phyloP scores from a whole-genome alignment of 345 rosid species.

The Citrus sp. region DNA sequence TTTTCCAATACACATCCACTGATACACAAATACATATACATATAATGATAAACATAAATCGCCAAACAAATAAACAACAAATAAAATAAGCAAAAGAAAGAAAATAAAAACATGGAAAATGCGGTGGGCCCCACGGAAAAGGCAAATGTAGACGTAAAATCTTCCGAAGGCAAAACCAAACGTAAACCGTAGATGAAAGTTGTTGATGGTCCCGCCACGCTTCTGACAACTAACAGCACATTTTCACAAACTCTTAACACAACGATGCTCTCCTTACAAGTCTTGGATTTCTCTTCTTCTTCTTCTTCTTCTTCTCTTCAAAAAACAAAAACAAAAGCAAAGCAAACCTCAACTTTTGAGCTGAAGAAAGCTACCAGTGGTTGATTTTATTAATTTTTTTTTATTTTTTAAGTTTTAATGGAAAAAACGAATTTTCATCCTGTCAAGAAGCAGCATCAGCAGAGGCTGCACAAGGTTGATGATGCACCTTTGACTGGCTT shows the following conservation, averaged over 20 bases:
- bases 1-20: no score
- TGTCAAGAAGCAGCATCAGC: neutral
- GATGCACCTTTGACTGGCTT: slow-evolving; percentile 56
- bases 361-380: neutral
- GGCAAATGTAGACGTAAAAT: slow-evolving; percentile 21
- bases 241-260: neutral
- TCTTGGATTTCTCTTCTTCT: neutral
- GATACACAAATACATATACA: no score
- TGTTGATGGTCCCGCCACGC: slow-evolving; percentile 12
- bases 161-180: neutral
- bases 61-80: no score
- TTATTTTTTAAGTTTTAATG: slow-evolving; percentile 1
- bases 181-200: slow-evolving; percentile 1
- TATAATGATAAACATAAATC: no score
- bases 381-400: neutral
- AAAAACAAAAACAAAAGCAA: neutral
- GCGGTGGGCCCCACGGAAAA: neutral
- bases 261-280: no score
- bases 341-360: neutral
- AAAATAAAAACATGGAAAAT: no score
- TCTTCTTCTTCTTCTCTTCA: neutral
- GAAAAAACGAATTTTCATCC: slow-evolving; percentile 26
- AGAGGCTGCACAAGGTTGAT: slow-evolving; percentile 20
- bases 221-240: neutral
- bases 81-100: no score